phyloP scores from a whole-genome alignment of 805 yeast species.

The Starmera amethionina region DNA sequence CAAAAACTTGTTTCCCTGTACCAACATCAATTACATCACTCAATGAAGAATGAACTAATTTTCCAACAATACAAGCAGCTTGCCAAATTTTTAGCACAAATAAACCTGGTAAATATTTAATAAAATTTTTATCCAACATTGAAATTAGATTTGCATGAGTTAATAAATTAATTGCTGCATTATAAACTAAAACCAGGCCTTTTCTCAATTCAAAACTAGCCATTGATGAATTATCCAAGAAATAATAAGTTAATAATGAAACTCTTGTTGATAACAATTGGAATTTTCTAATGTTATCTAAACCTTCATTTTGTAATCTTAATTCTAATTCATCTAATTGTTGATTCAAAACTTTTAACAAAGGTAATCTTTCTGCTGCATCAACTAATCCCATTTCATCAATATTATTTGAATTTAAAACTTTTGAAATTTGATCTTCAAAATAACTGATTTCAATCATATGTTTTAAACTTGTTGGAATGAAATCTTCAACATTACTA shows the following conservation, averaged over 20 bases:
- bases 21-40: slow-evolving; percentile 56
- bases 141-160: slow-evolving; percentile 58
- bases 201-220: slow-evolving; percentile 49
- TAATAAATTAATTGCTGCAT: slow-evolving; percentile 66
- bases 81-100: slow-evolving; percentile 85
- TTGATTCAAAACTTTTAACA: slow-evolving; percentile 57
- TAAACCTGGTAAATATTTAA: slow-evolving; percentile 76
- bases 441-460: slow-evolving; percentile 79
- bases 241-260: slow-evolving; percentile 76
- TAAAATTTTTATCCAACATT: slow-evolving; percentile 46
- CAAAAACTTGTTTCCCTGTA: slow-evolving; percentile 62
- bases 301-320: slow-evolving; percentile 33
- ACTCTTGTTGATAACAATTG: slow-evolving; percentile 65
- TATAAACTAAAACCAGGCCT: slow-evolving; percentile 70
- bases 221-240: slow-evolving; percentile 43
- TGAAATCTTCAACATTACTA: slow-evolving; percentile 16
- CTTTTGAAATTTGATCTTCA: slow-evolving; percentile 75
- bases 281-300: slow-evolving; percentile 65
- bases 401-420: slow-evolving; percentile 60
- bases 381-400: slow-evolving; percentile 60
- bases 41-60: slow-evolving; percentile 68
- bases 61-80: slow-evolving; percentile 75
- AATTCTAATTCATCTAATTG: slow-evolving; percentile 74
- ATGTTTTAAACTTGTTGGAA: slow-evolving; percentile 38
- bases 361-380: slow-evolving; percentile 62